A percentile compares a stretch with the other conserved stretches of the same genome.
phyloP scores from a whole-genome alignment of 1,284 basidiomycete genomes.

The Ceratobasidium theobromae region DNA sequence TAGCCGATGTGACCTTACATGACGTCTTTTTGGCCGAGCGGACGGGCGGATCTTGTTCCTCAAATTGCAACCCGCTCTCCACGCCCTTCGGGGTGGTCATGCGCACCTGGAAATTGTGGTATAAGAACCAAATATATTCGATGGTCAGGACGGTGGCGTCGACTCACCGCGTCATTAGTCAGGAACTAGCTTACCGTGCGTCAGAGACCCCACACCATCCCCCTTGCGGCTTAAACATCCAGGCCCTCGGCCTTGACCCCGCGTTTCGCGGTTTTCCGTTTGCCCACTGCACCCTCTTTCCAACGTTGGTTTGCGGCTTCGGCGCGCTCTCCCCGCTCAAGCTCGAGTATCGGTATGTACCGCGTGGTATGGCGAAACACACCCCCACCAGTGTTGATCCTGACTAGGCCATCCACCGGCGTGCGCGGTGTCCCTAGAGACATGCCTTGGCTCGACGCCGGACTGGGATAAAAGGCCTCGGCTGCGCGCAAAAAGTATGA shows the following conservation, averaged over 20 bases:
- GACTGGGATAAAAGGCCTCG: constrained; percentile 24
- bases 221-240: neutral
- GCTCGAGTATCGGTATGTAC: constrained; percentile 66
- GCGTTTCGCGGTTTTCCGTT: constrained; percentile 31
- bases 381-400: constrained; percentile 1
- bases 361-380: constrained; percentile 53
- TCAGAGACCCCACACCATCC: neutral
- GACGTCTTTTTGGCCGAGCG: neutral
- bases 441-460: neutral
- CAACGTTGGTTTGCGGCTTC: constrained; percentile 78
- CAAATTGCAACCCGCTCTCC: neutral
- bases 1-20: neutral
- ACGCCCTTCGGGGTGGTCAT: neutral
- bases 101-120: neutral
- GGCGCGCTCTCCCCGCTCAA: constrained; percentile 68
- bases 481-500: constrained; percentile 31
- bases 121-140: neutral
- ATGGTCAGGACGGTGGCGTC: neutral
- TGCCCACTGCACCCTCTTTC: constrained; percentile 52
- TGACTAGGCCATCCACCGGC: neutral
- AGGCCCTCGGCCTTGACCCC: neutral
- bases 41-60: constrained; percentile 4
- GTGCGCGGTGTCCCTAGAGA: neutral
- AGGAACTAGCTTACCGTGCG: no score
- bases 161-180: neutral